Evolutionary conservation across 805 yeast genomes (phyloP).

Genomic region (Pichia gijzeniarum): DNA sequence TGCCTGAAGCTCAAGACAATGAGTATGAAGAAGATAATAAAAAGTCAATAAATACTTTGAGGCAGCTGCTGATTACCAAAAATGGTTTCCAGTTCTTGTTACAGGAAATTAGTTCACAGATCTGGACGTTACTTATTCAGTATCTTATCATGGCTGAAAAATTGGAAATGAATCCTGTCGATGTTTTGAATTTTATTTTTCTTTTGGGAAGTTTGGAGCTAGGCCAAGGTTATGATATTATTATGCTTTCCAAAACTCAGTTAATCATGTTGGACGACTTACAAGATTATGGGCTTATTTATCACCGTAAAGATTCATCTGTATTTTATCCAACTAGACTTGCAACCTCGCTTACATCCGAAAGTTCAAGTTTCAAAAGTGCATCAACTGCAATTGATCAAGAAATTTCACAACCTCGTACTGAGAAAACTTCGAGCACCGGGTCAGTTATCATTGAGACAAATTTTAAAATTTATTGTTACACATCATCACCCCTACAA

Average conservation of each 20-base stretch:
- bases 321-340: conserved; percentile 85
- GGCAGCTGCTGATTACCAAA: conserved; percentile 66
- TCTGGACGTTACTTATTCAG: conserved; percentile 87
- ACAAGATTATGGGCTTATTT: conserved; percentile 85
- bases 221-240: conserved; percentile 76
- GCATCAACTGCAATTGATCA: conserved; percentile 74
- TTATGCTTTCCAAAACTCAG: conserved; percentile 73
- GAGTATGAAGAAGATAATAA: conserved; percentile 17
- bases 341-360: conserved; percentile 87
- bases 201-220: conserved; percentile 88
- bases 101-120: conserved; percentile 89
- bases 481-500: conserved; percentile 89
- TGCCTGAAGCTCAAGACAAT: conserved; percentile 17
- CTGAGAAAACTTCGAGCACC: conserved; percentile 15
- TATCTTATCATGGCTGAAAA: conserved; percentile 80
- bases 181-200: conserved; percentile 87
- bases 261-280: conserved; percentile 81
- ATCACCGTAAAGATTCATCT: conserved; percentile 41
- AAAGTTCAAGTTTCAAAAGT: conserved; percentile 59
- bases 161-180: conserved; percentile 90
- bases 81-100: conserved; percentile 89
- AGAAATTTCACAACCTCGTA: conserved; percentile 37
- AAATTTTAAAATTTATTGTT: conserved; percentile 87
- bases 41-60: conserved; percentile 18
- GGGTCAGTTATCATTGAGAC: conserved; percentile 90